Evolutionary conservation across 169 alveolate species (phyloP), one percentile per base, ranked within the genome.

Genomic region (Plasmodium yoelii): DNA sequence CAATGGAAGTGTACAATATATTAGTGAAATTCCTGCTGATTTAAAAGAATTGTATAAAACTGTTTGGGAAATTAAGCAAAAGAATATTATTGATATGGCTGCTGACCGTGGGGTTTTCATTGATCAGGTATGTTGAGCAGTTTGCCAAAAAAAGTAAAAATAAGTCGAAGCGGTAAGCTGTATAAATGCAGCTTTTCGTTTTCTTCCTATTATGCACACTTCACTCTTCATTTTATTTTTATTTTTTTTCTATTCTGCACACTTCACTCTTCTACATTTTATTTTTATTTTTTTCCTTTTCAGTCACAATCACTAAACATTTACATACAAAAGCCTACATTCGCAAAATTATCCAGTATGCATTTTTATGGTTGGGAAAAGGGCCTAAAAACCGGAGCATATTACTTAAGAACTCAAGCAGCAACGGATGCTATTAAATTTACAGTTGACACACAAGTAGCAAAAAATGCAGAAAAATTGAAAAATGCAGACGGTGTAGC

Each of bases 51-150:
- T 96, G 22, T 96, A 94, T 93, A 98, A 98, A 87, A 99, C 99
- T 0, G 99, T 99, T 9, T 99, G 99, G 99, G 99, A 99, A 92
- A 98, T 99, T 77, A 97, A 98, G 87, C 99, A 99, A 95, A 97
- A 95, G 92, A 80, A 92, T 56, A 95, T 99, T n/a, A 90, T 99
- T 49, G 99, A 99, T 88, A 94, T 98, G 97, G 99, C 99, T 12
- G 98, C 98, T 4, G 99, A 96, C 60, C 96, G 99, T 51, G 98
- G 98, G 22, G 97, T 98, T 34, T 98, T 95, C 88, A 96, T 97
- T 61, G 98, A 97, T 68, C 95, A 70, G 84, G 87, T 65, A 73
- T 44, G 46, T n/a, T 59, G 22, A n/a, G 3, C 7, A 2, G 22
- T 3, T 15, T 51, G 59, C 9, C 18, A 34, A 34, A 34, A 34